phyloP scores from a whole-genome alignment of 2,329 filamentous ascomycete species.

The Tolypocladium tundrense region DNA sequence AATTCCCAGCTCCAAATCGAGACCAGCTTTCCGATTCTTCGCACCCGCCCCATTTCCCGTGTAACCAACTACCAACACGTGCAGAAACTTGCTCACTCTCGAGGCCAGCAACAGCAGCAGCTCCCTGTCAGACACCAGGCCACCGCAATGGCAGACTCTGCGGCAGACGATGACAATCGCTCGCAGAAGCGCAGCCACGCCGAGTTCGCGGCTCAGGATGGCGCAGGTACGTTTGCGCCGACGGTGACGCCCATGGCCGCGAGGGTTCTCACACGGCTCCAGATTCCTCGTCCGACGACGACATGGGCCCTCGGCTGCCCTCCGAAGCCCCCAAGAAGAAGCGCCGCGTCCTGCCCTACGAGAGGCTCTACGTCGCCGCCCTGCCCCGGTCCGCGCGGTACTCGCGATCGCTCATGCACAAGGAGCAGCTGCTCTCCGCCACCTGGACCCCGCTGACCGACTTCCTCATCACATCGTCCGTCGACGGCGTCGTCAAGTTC shows the following conservation, averaged over 20 bases:
- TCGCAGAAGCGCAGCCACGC: conserved; percentile 42
- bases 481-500: conserved; percentile 97
- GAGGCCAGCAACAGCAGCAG: background rate
- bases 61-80: background rate
- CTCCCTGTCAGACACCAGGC: background rate
- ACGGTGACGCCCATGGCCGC: background rate
- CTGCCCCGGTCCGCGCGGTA: conserved; percentile 75
- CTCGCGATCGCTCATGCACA: conserved; percentile 96
- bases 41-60: background rate
- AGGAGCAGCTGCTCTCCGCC: conserved; percentile 81
- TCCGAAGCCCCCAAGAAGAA: conserved; percentile 81
- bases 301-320: conserved; percentile 87
- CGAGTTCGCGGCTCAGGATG: conserved; percentile 39
- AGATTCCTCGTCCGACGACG: conserved; percentile 74
- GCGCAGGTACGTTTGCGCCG: conserved; percentile 21
- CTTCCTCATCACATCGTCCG: conserved; percentile 87
- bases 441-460: conserved; percentile 86
- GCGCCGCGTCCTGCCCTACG: conserved; percentile 79
- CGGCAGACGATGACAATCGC: conserved; percentile 20
- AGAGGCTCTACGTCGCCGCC: conserved; percentile 88
- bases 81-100: background rate
- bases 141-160: conserved; percentile 9
- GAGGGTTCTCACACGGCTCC: conserved; percentile 4
- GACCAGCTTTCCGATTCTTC: background rate
- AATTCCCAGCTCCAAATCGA: background rate